Evolutionary conservation across 495 filamentous ascomycete genomes (phyloP).

Genomic region (Arthonia radiata): DNA sequence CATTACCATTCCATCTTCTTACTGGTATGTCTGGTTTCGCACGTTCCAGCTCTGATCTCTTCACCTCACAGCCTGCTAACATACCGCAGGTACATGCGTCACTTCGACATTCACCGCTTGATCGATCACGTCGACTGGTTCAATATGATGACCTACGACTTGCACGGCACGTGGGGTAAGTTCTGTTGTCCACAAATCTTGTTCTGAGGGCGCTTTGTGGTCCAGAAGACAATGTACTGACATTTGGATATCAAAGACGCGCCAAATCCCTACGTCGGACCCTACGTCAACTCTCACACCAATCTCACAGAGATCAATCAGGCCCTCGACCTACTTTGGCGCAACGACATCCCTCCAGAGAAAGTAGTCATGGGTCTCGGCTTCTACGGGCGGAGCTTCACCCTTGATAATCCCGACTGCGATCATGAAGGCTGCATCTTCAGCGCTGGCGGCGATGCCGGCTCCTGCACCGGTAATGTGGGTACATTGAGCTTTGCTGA

Average conservation of each 20-base stretch:
- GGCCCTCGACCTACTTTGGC: constrained; percentile 24
- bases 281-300: constrained; percentile 19
- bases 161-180: constrained; percentile 5
- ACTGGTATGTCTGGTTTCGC: too few relatives aligned
- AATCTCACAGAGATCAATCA: constrained; percentile 31
- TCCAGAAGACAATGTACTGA: too few relatives aligned
- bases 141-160: constrained; percentile 33
- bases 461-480: constrained; percentile 11
- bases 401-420: constrained; percentile 10
- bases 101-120: constrained; percentile 20
- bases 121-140: constrained; percentile 20
- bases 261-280: constrained; percentile 8
- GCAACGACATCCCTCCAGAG: constrained; percentile 17
- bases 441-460: constrained; percentile 8
- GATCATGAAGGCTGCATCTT: constrained; percentile 12
- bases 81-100: constrained; percentile 27
- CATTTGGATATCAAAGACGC: too few relatives aligned
- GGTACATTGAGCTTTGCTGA: constrained; percentile 18
- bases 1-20: constrained; percentile 1
- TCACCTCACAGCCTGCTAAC: too few relatives aligned
- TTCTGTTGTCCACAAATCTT: too few relatives aligned
- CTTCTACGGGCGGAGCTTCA: constrained; percentile 26
- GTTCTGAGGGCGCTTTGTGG: too few relatives aligned
- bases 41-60: too few relatives aligned
- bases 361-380: constrained; percentile 24